Conservation (phyloP, 768 basidiomycete genomes). For the Tylopilus plumbeoviolaceoides region DNA sequence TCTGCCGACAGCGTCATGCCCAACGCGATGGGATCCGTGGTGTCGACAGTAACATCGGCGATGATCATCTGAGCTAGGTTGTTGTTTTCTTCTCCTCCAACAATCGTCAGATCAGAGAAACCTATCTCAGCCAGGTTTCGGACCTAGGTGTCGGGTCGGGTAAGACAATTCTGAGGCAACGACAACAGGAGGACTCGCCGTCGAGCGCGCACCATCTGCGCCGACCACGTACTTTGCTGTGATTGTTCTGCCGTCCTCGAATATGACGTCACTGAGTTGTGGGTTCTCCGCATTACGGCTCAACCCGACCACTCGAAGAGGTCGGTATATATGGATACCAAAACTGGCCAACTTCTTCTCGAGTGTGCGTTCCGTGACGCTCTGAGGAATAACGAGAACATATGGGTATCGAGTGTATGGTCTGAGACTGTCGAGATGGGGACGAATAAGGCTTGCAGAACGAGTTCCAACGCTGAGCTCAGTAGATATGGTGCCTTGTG, state of each 20-base stretch:
- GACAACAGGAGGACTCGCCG: slow-evolving; percentile 28
- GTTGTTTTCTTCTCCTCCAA: slow-evolving; percentile 21
- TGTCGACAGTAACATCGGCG: slow-evolving; percentile 42
- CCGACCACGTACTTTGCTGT: slow-evolving; percentile 45
- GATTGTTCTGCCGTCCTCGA: slow-evolving; percentile 44
- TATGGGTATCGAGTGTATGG: slow-evolving; percentile 44
- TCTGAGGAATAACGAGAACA: slow-evolving; percentile 41
- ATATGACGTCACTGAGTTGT: slow-evolving; percentile 36
- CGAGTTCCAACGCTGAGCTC: slow-evolving; percentile 30
- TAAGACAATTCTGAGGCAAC: background rate
- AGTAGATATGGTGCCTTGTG: slow-evolving; percentile 33
- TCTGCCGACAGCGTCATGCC: slow-evolving; percentile 24
- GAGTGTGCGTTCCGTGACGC: slow-evolving; percentile 40
- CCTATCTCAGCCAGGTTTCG: slow-evolving; percentile 38
- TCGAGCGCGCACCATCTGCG: slow-evolving; percentile 48
- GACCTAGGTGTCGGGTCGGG: slow-evolving; percentile 27
- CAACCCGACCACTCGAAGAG: slow-evolving; percentile 39
- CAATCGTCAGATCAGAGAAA: slow-evolving; percentile 42
- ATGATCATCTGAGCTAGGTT: slow-evolving; percentile 39
- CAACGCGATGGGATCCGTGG: slow-evolving; percentile 1
- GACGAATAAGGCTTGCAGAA: slow-evolving; percentile 22
- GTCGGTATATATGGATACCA: slow-evolving; percentile 34
- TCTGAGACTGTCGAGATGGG: slow-evolving; percentile 34
- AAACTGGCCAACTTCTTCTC: slow-evolving; percentile 29
- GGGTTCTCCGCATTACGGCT: slow-evolving; percentile 26